Evolutionary conservation across 331 rosid species (phyloP).

Genomic region (Acacia pycnantha): DNA sequence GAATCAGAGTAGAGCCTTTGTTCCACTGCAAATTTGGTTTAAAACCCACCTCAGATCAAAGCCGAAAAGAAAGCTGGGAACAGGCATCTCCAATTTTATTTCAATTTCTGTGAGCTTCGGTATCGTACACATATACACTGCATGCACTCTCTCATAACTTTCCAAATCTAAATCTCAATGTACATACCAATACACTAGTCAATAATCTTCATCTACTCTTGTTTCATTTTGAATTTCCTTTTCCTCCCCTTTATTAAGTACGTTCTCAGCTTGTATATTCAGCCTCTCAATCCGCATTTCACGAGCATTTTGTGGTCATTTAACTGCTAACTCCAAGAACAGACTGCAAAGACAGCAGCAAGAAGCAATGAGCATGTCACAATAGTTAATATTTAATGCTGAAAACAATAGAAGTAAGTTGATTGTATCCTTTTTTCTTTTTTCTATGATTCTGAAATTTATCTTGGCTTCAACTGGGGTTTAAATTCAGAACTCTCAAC

Average conservation of each 20-base stretch:
- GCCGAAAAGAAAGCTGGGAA: not conserved
- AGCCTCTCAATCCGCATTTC: not conserved
- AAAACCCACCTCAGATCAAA: not conserved
- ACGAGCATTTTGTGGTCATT: constrained; percentile 34
- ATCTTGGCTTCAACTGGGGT: not conserved
- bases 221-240: constrained; percentile 20
- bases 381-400: constrained; percentile 1
- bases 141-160: constrained; percentile 8
- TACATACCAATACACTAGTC: constrained; percentile 27
- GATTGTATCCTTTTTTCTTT: not conserved
- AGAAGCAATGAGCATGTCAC: not conserved
- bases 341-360: constrained; percentile 47
- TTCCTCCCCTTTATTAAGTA: not conserved
- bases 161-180: constrained; percentile 29
- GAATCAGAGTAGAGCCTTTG: not conserved
- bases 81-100: not conserved
- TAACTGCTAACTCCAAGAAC: constrained; percentile 49
- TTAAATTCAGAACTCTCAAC: not conserved
- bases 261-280: constrained; percentile 25
- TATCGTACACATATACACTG: constrained; percentile 21
- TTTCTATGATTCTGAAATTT: too few relatives aligned
- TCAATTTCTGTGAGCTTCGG: not conserved
- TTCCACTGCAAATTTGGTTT: not conserved
- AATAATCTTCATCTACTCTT: constrained; percentile 20
- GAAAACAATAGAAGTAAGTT: not conserved